A percentile compares a stretch with the other conserved stretches of the same genome.
Evolutionary conservation across 306 rosid genomes (phyloP).

Genomic region (Arachis hypogaea): DNA sequence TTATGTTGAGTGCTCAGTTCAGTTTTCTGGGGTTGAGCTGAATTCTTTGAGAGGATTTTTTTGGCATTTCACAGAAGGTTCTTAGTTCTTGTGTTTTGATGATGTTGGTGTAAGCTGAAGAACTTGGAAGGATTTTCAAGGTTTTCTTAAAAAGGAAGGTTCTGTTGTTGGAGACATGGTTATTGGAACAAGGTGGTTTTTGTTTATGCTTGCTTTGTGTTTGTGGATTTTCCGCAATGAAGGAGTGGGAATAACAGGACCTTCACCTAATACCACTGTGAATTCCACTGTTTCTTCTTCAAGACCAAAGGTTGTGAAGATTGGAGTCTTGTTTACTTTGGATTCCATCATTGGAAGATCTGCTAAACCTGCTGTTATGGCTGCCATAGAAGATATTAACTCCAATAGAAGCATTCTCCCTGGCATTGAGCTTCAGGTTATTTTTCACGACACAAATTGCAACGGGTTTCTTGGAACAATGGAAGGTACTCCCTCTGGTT

Average conservation of each 20-base stretch:
- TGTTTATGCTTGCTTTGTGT: conserved; percentile 47
- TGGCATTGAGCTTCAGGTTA: conserved; percentile 44
- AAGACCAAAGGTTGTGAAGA: conserved; percentile 54
- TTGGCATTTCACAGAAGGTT: conserved; percentile 36
- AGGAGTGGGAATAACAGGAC: conserved; percentile 54
- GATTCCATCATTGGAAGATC: conserved; percentile 70
- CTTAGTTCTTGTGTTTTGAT: conserved; percentile 27
- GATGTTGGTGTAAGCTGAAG: conserved; percentile 39
- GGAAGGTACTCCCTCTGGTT: conserved; percentile 57
- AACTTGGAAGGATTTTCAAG: conserved; percentile 16
- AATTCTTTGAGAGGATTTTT: neutral
- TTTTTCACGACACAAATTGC: conserved; percentile 63
- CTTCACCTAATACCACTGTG: conserved; percentile 39
- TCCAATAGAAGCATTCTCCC: conserved; percentile 55
- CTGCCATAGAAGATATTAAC: conserved; percentile 68
- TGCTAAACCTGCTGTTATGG: conserved; percentile 57
- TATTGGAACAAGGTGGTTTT: conserved; percentile 36
- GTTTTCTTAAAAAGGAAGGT: conserved; percentile 38
- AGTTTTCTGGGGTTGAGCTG: conserved; percentile 32
- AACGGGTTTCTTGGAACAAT: conserved; percentile 71
- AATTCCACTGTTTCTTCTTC: conserved; percentile 46
- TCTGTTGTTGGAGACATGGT: conserved; percentile 32
- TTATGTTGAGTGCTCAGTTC: conserved; percentile 37
- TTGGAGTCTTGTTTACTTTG: conserved; percentile 67
- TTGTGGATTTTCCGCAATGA: conserved; percentile 49